Conservation (phyloP, 805 yeast genomes). For the Cyberlindnera galapagoensis region DNA sequence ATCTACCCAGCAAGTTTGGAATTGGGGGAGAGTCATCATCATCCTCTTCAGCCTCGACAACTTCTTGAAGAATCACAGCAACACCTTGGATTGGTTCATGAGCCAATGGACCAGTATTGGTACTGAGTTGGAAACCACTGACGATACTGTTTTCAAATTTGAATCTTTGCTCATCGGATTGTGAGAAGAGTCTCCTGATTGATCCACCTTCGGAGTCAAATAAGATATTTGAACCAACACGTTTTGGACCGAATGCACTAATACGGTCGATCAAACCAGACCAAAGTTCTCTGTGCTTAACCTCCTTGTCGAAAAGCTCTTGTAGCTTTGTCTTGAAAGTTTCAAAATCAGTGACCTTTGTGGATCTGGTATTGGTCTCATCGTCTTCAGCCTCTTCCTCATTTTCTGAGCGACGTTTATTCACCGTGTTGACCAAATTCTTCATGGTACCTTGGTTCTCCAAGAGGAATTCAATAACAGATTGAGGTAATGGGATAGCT, state of each 20-base stretch:
- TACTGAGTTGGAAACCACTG: constrained; percentile 82
- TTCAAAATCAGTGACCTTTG: constrained; percentile 19
- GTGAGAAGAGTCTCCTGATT: constrained; percentile 29
- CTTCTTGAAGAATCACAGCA: constrained; percentile 39
- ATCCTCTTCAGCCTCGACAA: constrained; percentile 24
- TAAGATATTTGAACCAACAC: constrained; percentile 69
- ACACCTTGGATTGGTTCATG: constrained; percentile 86
- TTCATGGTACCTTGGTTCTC: constrained; percentile 40
- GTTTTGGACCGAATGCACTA: constrained; percentile 69
- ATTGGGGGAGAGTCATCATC: constrained; percentile 23
- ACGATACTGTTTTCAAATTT: constrained; percentile 56
- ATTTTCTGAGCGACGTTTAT: constrained; percentile 10
- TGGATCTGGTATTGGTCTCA: constrained; percentile 19
- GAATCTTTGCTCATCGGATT: constrained; percentile 15
- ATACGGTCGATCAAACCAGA: constrained; percentile 33
- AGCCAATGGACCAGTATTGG: constrained; percentile 80
- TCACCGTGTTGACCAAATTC: constrained; percentile 23
- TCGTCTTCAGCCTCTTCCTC: constrained; percentile 17
- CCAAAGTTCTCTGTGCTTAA: constrained; percentile 23
- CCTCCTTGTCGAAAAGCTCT: constrained; percentile 24
- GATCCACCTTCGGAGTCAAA: constrained; percentile 41
- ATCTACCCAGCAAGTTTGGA: constrained; percentile 58
- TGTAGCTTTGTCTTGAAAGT: constrained; percentile 30
- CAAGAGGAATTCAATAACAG: constrained; percentile 41
- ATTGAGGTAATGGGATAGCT: constrained; percentile 50